Evolutionary conservation across 768 basidiomycete species (phyloP).

Genomic region (Trametes cinnabarina): DNA sequence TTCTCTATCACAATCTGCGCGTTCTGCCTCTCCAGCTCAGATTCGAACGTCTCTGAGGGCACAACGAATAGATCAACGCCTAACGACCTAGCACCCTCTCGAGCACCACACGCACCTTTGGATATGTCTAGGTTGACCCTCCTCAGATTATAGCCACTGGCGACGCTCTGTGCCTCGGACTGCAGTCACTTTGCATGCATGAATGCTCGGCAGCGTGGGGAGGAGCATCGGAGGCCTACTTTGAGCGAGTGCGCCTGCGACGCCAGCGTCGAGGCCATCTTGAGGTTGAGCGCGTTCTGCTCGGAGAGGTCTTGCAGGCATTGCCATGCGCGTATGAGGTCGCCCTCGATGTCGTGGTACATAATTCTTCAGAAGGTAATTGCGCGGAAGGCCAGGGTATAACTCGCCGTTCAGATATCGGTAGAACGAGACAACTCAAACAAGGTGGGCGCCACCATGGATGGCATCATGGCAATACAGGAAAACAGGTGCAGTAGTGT

Average conservation of each 20-base stretch:
- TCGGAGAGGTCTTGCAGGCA: conserved; percentile 80
- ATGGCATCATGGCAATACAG: no score
- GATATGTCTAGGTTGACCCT: conserved; percentile 87
- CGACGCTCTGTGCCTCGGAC: conserved; percentile 72
- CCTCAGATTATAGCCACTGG: conserved; percentile 74
- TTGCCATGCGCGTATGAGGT: conserved; percentile 74
- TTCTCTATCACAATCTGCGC: conserved; percentile 93
- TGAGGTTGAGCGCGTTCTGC: conserved; percentile 80
- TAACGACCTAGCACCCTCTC: no score
- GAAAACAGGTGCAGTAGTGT: neutral
- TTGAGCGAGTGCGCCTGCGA: conserved; percentile 70
- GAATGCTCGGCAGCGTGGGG: conserved; percentile 9
- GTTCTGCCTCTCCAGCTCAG: conserved; percentile 87
- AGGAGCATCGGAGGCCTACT: conserved; percentile 41
- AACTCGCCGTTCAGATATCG: no score
- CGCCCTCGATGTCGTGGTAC: conserved; percentile 55
- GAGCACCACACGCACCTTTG: conserved; percentile 63
- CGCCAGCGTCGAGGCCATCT: conserved; percentile 65
- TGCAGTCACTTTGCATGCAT: conserved; percentile 30
- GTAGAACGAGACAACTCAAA: no score
- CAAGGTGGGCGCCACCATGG: neutral
- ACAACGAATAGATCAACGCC: neutral
- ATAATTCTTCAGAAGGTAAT: conserved; percentile 3
- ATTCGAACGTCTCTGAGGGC: conserved; percentile 79
- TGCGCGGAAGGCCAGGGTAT: neutral